Evolutionary conservation across 1,139 yeast species (phyloP), one percentile per base, ranked within the genome.

Genomic region (Nakaseomyces delphensis): DNA sequence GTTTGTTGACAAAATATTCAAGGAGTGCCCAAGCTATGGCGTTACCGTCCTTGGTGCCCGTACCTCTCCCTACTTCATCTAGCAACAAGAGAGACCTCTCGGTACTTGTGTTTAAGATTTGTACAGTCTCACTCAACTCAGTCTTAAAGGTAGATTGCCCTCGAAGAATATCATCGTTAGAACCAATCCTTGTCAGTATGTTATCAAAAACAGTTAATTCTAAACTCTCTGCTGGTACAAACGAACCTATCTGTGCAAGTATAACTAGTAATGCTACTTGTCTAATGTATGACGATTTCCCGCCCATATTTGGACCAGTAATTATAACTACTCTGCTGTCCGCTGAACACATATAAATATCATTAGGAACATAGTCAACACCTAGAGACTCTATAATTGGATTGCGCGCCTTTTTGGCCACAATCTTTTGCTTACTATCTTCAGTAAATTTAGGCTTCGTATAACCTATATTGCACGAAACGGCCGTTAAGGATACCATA

Each of bases 11-110:
- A 42, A 87, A 71, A 52, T 83, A 79, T 45, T 75, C 71, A 45
- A 91, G 65, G 2, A 91, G 80, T 0, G 95, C 70, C 56, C 79
- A 76, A 0, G 97, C 96, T 28, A 91, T 78, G 0, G 95, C 78
- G 29, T 82, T 81, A 0, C 98, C 98, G 63, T 91, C 98, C 45
- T 70, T 69, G 0, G 97, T 87, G 0, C 95, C 83, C 0, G 98
- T 91, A 0, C 75, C 78, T 48, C 78, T 60, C 0, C 79, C 79
- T 7, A 74, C 65, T 49, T 74, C 79, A 54, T 74, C 79, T 32
- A 74, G 54, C 0, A 74, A 56, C 3, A 74, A 56, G 18, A 74
- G 57, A 2, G 75, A 66, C 25, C 62, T 57, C 1, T 59, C 50
- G 10, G 60, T 54, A 3, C 62, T 53, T 27, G 59, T 57, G 14